A percentile compares a stretch with the other conserved stretches of the same genome.
phyloP scores from a whole-genome alignment of 139 green algal species.

The Klebsormidium nitens region DNA sequence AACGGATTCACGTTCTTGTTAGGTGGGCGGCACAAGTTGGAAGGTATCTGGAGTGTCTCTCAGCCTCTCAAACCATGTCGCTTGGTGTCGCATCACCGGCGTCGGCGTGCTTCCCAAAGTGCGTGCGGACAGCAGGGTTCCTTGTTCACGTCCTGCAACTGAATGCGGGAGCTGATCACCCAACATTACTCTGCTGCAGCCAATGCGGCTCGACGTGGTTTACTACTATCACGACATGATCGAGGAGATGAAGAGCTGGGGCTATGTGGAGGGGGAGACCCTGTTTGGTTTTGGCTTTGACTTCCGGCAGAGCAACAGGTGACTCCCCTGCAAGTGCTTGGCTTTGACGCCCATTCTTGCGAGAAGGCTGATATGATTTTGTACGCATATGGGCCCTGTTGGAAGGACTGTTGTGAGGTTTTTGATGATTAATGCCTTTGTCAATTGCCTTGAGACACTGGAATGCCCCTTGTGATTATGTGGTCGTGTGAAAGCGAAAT shows the following conservation, averaged over 20 bases:
- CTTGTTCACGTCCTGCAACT: not conserved
- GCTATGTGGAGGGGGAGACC: constrained; percentile 39
- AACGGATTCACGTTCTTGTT: too few relatives aligned
- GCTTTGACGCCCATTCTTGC: too few relatives aligned
- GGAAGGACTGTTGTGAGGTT: too few relatives aligned
- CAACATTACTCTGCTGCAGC: constrained; percentile 1
- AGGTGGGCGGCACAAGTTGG: too few relatives aligned
- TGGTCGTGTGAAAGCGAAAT: not conserved
- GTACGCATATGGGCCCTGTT: too few relatives aligned
- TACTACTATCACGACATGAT: constrained; percentile 51
- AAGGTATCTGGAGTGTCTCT: not conserved
- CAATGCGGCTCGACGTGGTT: constrained; percentile 28
- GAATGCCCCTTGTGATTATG: not conserved
- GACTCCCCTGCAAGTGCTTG: not conserved
- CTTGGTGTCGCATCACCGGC: too few relatives aligned
- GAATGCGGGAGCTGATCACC: not conserved
- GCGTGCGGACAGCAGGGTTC: not conserved
- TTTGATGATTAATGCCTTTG: constrained; percentile 6
- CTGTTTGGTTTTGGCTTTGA: constrained; percentile 56
- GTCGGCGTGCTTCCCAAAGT: not conserved
- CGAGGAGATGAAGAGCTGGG: constrained; percentile 33
- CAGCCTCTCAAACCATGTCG: too few relatives aligned
- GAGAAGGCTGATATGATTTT: too few relatives aligned
- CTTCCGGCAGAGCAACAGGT: constrained; percentile 49
- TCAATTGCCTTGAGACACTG: not conserved